Conservation (phyloP, 78 protist species). For the Dictyostelium intermedium region DNA sequence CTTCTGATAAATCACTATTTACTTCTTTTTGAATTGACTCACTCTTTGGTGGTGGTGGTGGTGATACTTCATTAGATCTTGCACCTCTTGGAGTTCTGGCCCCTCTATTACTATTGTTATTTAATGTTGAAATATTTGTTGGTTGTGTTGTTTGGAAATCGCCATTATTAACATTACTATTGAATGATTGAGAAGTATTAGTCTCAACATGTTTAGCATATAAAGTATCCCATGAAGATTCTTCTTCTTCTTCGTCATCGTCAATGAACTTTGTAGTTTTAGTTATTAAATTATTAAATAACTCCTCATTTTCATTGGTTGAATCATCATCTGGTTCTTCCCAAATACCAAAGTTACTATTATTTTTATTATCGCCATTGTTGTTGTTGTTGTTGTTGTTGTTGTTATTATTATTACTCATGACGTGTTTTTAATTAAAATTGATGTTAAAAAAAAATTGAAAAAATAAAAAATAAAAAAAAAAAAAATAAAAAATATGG, state of each 20-base stretch:
- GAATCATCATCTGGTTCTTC: slow-evolving; percentile 21
- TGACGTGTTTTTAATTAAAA: not conserved
- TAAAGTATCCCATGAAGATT: slow-evolving; percentile 10
- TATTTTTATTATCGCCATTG: not conserved
- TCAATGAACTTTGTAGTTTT: slow-evolving; percentile 8
- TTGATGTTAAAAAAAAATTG: no score
- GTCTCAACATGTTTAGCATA: not conserved
- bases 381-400: not conserved
- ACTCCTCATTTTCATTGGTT: not conserved
- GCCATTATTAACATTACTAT: not conserved
- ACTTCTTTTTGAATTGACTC: not conserved
- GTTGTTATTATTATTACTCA: not conserved
- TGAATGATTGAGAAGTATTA: not conserved
- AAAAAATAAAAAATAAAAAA: no score
- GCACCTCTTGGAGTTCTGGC: not conserved
- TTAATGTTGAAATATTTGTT: not conserved
- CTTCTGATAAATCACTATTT: not conserved
- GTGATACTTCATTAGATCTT: not conserved
- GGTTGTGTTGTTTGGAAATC: not conserved
- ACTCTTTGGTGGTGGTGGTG: not conserved
- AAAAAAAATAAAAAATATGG: no score
- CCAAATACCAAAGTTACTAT: not conserved
- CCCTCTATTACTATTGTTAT: not conserved
- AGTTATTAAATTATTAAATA: slow-evolving; percentile 1
- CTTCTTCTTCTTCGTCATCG: slow-evolving; percentile 5